Base-by-base conservation (phyloP, 2,329 filamentous ascomycete genomes). In the Colletotrichum paranaense region DNA sequence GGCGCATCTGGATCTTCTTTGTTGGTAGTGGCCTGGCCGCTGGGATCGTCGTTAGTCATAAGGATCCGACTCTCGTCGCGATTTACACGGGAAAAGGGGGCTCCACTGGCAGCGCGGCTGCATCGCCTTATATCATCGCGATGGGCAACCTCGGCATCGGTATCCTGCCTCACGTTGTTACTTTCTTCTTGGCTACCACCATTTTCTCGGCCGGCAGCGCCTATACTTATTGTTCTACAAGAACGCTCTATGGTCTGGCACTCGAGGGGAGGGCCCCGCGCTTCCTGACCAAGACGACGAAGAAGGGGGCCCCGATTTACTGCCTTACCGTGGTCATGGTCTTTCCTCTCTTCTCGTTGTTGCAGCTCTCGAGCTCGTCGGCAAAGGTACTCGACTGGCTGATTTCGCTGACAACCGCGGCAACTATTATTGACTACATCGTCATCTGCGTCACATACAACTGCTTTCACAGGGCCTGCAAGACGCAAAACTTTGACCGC, bases 301-400 rank as follows among this genome's bases (percentile, higher is more conserved):
- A 79, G 49, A 79, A 79, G 79, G 87, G 65, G 82, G 66, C 74
- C 26, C 66, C 73, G 6, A 62, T 76, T 46, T 69, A 72, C 38
- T 74, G 53, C 28, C 58, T 75, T 30, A 42, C 49, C 19, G 32
- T 67, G 42, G 52, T 63, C 6, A 67, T 74, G 7, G 2, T 26
- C 4, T 42, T 28, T 11, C 59, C 30, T 22, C 35, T 55, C 8
- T 32, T 68, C 22, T 28, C 62, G 6, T 74, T 78, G 67, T 76
- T 74, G 26, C 57, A 22, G 6, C n/a, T 4, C 4, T 1, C 56
- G 11, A 63, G 26, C 62, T 88, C 85, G 68, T 87, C 92, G 57
- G 90, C 92, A 67, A 90, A 90, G 7, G 91, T 92, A 0, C 92
- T 90, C 0, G 92, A 92, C 78, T 91, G 92, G 80, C 81, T 92